Evolutionary conservation across 2,329 filamentous ascomycete genomes (phyloP).

Genomic region (Purpureocillium lavendulum): DNA sequence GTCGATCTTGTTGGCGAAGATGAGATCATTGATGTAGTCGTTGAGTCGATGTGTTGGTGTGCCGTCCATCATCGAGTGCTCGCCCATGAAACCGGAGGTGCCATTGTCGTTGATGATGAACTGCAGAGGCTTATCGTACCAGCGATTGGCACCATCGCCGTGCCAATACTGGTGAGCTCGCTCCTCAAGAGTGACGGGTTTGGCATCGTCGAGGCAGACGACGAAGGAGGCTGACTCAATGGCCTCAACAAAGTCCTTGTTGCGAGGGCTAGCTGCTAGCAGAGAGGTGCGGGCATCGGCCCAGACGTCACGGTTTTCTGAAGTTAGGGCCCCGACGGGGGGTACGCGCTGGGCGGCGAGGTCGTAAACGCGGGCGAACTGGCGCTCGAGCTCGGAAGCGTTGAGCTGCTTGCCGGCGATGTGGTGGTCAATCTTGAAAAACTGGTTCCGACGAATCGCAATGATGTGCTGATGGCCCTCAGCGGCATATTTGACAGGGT

Average conservation of each 20-base stretch:
- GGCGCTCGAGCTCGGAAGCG: conserved; percentile 78
- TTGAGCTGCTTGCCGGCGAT: conserved; percentile 78
- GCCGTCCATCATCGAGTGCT: conserved; percentile 99
- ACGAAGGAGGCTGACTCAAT: conserved; percentile 88
- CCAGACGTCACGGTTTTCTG: conserved; percentile 91
- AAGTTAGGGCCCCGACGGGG: conserved; percentile 76
- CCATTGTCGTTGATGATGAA: conserved; percentile 99
- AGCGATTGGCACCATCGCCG: conserved; percentile 89
- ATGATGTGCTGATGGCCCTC: conserved; percentile 79
- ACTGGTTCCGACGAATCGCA: conserved; percentile 89
- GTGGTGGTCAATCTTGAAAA: conserved; percentile 86
- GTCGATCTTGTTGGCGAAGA: conserved; percentile 91
- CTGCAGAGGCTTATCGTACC: conserved; percentile 96
- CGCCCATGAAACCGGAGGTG: conserved; percentile 93
- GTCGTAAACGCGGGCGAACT: conserved; percentile 80
- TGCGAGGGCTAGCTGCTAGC: conserved; percentile 67
- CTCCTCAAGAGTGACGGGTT: conserved; percentile 89
- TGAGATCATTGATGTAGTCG: conserved; percentile 85
- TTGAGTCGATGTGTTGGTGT: conserved; percentile 96
- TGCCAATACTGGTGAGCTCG: conserved; percentile 97
- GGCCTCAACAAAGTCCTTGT: conserved; percentile 66
- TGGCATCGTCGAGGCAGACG: conserved; percentile 85
- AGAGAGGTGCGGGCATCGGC: conserved; percentile 73
- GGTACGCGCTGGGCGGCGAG: conserved; percentile 62
- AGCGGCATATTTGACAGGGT: conserved; percentile 70